Evolutionary conservation across 139 green algal species (phyloP).

Genomic region (Pseudopediastrum boryanum): DNA sequence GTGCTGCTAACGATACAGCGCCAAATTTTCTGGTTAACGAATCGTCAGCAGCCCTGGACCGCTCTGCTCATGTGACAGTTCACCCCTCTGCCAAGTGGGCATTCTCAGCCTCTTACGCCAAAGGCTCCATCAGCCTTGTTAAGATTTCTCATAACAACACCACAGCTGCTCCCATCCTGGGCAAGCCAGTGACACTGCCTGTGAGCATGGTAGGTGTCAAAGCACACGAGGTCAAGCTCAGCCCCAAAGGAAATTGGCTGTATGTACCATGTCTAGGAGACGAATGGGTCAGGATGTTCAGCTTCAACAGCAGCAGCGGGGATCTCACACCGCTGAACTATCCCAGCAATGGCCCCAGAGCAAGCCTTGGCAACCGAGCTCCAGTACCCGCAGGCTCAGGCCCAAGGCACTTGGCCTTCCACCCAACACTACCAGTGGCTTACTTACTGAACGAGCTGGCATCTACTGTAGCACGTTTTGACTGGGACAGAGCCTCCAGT

Average conservation of each 20-base stretch:
- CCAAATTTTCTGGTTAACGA: too few species aligned
- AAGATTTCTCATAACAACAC: background rate
- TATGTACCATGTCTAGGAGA: conserved; percentile 23
- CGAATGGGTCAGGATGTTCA: conserved; percentile 28
- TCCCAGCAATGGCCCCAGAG: conserved; percentile 14
- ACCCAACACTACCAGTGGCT: conserved; percentile 18
- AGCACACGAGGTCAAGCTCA: conserved; percentile 20
- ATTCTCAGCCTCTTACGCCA: conserved; percentile 20
- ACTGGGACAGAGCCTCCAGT: conserved; percentile 2
- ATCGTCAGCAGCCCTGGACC: too few species aligned
- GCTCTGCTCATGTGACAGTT: too few species aligned
- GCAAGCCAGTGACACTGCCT: background rate
- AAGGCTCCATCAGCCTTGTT: conserved; percentile 12
- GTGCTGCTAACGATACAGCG: too few species aligned
- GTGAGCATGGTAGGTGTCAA: background rate
- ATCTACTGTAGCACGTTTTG: conserved; percentile 22
- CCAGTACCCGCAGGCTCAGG: conserved; percentile 13
- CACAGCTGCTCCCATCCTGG: background rate
- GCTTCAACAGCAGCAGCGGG: conserved; percentile 12
- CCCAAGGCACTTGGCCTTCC: conserved; percentile 14
- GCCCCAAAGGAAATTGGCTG: conserved; percentile 1
- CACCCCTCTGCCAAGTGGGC: conserved; percentile 18
- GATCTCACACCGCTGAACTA: conserved; percentile 21
- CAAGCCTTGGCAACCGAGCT: conserved; percentile 6
- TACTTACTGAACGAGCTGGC: conserved; percentile 24